Evolutionary conservation across 495 filamentous ascomycete species (phyloP).

Genomic region (Penicillium antarcticum): DNA sequence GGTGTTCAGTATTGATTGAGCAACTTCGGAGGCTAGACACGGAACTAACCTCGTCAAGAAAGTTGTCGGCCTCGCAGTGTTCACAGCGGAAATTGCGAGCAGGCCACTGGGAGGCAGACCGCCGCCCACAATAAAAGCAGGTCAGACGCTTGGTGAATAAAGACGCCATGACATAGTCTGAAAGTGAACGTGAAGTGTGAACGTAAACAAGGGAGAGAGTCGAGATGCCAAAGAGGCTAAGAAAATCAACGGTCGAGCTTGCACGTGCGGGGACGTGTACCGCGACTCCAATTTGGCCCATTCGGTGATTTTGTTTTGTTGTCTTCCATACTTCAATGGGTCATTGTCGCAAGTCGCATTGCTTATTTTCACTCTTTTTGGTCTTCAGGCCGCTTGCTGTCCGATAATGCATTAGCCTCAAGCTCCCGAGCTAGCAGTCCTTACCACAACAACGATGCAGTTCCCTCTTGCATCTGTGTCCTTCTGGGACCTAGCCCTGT

Average conservation of each 20-base stretch:
- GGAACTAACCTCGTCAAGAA: slow-evolving; percentile 60
- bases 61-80: slow-evolving; percentile 78
- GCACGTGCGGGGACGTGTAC: slow-evolving; percentile 21
- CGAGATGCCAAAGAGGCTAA: slow-evolving; percentile 14
- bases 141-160: slow-evolving; percentile 49
- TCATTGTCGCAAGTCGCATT: background rate
- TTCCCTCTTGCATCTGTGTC: background rate
- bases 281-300: slow-evolving; percentile 3
- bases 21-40: slow-evolving; percentile 8
- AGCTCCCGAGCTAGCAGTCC: background rate
- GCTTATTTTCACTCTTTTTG: background rate
- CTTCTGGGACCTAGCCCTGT: background rate
- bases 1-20: background rate
- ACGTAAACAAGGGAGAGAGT: slow-evolving; percentile 17
- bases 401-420: background rate
- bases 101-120: slow-evolving; percentile 49
- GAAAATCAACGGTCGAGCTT: slow-evolving; percentile 36
- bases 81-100: slow-evolving; percentile 64
- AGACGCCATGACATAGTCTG: slow-evolving; percentile 42
- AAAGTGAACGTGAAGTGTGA: slow-evolving; percentile 2
- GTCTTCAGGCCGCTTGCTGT: background rate
- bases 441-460: background rate
- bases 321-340: background rate
- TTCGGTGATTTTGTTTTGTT: background rate
- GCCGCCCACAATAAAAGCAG: slow-evolving; percentile 76